Evolutionary conservation across 2,329 filamentous ascomycete species (phyloP), one percentile per base, ranked within the genome.

Genomic region (Exophiala dermatitidis): DNA sequence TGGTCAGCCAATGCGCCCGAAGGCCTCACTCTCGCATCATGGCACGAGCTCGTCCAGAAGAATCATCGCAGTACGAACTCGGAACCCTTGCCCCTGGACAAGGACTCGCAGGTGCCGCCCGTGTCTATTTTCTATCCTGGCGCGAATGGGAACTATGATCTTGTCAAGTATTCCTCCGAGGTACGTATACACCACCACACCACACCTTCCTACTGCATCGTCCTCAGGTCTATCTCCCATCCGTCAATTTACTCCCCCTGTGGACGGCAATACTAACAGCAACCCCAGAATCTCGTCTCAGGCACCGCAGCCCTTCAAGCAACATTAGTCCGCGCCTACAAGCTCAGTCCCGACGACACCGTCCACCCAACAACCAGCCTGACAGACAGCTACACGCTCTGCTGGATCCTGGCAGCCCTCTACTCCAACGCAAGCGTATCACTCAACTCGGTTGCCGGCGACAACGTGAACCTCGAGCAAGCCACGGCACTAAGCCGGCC

Each of bases 31-130:
- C 86, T 96, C 10, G 81, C 84, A n/a, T 93, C 91, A 9, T 98
- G 91, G 90, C 88, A 95, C 65, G 88, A 96, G 55, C 79, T 97
- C 49, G 74, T 96, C 29, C 81, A 85, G 60, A 86, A 93, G 57
- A 77, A 78, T 60, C 80, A 82, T 71, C 74, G 30, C 12, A 74
- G 73, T 50, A 76, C 79, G 36, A 80, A 77, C 40, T 72, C 72
- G 5, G 80, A 88, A 19, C 75, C 95, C 8, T 88, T 88, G 1
- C 71, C 77, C 6, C 71, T 80, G 47, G 79, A 83, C 38, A 77
- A 76, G 28, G 79, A 78, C 36, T 65, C 67, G 1, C 71, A 70
- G 30, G 69, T 75, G 1, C 74, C 72, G 8, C 72, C 72, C 19
- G 56, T 83, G 32, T 68, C 59, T 33, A 69, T 71, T 10, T 64